Percentiles rank a stretch among this genome's conserved stretches.
phyloP scores from a whole-genome alignment of 768 basidiomycete genomes.

The Hygrocybe punicea region DNA sequence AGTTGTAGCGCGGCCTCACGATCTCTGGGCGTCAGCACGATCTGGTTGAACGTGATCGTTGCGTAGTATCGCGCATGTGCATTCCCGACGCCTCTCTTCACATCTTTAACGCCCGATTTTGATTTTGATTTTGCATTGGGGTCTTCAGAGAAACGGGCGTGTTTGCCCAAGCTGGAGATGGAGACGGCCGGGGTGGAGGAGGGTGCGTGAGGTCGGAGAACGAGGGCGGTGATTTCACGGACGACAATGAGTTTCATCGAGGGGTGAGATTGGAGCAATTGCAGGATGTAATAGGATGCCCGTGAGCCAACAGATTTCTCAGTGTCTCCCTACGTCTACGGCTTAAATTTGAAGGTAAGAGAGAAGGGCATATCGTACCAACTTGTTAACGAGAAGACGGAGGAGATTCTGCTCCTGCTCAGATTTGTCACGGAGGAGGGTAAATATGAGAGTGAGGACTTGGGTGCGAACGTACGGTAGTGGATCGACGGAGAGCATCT shows the following conservation, averaged over 20 bases:
- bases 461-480: slow-evolving; percentile 87
- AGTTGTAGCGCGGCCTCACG: slow-evolving; percentile 71
- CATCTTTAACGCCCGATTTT: slow-evolving; percentile 22
- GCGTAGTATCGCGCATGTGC: slow-evolving; percentile 88
- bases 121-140: slow-evolving; percentile 30
- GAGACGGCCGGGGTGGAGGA: slow-evolving; percentile 37
- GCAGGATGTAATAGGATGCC: slow-evolving; percentile 84
- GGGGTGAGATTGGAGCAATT: slow-evolving; percentile 86
- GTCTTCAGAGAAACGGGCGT: slow-evolving; percentile 53
- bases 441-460: slow-evolving; percentile 70
- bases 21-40: slow-evolving; percentile 68
- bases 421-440: slow-evolving; percentile 81
- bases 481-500: slow-evolving; percentile 81
- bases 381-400: slow-evolving; percentile 88
- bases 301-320: slow-evolving; percentile 86
- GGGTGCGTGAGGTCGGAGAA: slow-evolving; percentile 57
- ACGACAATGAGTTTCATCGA: slow-evolving; percentile 89
- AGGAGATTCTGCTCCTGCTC: slow-evolving; percentile 98
- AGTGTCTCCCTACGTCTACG: slow-evolving; percentile 66
- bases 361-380: slow-evolving; percentile 48
- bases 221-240: slow-evolving; percentile 76
- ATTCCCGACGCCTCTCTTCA: slow-evolving; percentile 47
- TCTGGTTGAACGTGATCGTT: slow-evolving; percentile 91
- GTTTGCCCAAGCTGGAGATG: slow-evolving; percentile 34
- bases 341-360: not conserved